A percentile compares a stretch with the other conserved stretches of the same genome.
Evolutionary conservation across 148 eudicot species (phyloP).

Genomic region (Rhododendron ferrugineum): DNA sequence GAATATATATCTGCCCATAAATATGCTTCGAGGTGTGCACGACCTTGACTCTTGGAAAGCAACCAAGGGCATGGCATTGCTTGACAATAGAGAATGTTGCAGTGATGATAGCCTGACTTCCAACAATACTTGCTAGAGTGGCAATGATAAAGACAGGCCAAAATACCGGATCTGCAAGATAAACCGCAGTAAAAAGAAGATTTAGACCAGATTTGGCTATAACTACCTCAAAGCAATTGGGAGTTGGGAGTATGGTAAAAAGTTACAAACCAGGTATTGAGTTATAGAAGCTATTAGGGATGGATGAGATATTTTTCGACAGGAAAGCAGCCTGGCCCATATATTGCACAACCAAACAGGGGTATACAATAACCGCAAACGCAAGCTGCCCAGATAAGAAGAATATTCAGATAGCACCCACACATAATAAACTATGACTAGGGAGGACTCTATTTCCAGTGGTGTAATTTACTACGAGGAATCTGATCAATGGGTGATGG

Average conservation of each 20-base stretch:
- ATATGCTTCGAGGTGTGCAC: constrained; percentile 93
- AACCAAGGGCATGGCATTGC: constrained; percentile 94
- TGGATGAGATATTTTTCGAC: constrained; percentile 44
- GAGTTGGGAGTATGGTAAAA: background rate
- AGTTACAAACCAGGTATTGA: constrained; percentile 76
- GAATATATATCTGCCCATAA: constrained; percentile 86
- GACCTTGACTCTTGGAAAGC: constrained; percentile 92
- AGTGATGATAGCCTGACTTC: constrained; percentile 86
- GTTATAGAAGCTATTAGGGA: constrained; percentile 62
- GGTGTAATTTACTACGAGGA: background rate
- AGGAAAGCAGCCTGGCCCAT: constrained; percentile 98
- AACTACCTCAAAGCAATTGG: background rate
- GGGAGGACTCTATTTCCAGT: background rate
- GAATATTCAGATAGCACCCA: constrained; percentile 6
- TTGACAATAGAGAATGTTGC: constrained; percentile 93
- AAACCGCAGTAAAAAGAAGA: constrained; percentile 16
- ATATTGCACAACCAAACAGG: constrained; percentile 88
- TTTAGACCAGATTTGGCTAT: background rate
- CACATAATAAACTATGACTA: background rate
- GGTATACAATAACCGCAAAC: constrained; percentile 66
- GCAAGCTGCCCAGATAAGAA: constrained; percentile 60
- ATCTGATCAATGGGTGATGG: background rate
- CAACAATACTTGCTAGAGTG: constrained; percentile 87
- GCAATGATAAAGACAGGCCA: constrained; percentile 97
- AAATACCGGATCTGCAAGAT: constrained; percentile 45